phyloP scores from a whole-genome alignment of 257 asterid species.

The Hygrophila difformis region DNA sequence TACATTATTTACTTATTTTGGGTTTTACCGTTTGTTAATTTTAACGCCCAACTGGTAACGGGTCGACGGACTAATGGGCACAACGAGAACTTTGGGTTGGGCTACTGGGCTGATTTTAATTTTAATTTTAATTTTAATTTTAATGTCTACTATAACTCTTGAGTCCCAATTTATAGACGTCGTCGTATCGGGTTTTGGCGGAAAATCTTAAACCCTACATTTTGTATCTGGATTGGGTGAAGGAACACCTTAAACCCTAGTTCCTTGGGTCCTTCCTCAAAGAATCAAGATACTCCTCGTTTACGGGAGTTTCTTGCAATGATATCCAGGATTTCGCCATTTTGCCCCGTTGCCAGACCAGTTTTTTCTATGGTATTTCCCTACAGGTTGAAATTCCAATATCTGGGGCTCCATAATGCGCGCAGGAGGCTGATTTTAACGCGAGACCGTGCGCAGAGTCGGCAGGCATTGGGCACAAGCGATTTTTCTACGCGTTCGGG shows the following conservation, averaged over 20 bases:
- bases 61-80: too few relatives aligned
- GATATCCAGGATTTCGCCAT: slow-evolving; percentile 46
- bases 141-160: too few relatives aligned
- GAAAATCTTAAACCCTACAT: slow-evolving; percentile 25
- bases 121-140: too few relatives aligned
- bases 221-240: neutral
- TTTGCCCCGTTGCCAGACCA: slow-evolving; percentile 39
- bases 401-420: slow-evolving; percentile 25
- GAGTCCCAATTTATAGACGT: too few relatives aligned
- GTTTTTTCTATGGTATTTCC: slow-evolving; percentile 51
- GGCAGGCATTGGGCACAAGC: slow-evolving; percentile 18
- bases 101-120: too few relatives aligned
- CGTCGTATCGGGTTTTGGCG: too few relatives aligned
- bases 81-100: too few relatives aligned
- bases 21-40: neutral
- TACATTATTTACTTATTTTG: neutral
- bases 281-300: slow-evolving; percentile 6
- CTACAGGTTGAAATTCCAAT: slow-evolving; percentile 37
- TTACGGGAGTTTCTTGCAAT: slow-evolving; percentile 18
- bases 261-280: slow-evolving; percentile 7
- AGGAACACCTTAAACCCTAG: slow-evolving; percentile 47
- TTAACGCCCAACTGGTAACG: neutral
- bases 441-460: slow-evolving; percentile 7
- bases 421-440: slow-evolving; percentile 21
- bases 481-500: slow-evolving; percentile 33